A percentile compares a stretch with the other conserved stretches of the same genome.
Evolutionary conservation across 2,329 filamentous ascomycete species (phyloP).

Genomic region (Drechslerella stenobrocha): DNA sequence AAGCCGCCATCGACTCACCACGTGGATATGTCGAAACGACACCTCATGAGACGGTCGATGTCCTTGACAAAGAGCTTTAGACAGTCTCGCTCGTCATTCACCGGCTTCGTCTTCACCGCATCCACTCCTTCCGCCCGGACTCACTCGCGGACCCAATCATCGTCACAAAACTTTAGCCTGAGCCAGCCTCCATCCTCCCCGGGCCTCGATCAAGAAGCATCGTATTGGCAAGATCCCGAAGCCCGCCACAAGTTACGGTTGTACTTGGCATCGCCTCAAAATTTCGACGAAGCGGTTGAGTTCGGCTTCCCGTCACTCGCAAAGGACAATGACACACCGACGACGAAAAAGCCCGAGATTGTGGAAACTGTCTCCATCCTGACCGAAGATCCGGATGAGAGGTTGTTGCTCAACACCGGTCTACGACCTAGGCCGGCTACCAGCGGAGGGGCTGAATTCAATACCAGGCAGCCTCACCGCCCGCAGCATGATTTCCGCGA

Average conservation of each 20-base stretch:
- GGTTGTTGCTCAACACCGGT: slow-evolving; percentile 29
- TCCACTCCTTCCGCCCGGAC: slow-evolving; percentile 36
- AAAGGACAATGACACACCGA: slow-evolving; percentile 54
- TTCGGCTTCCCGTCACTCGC: slow-evolving; percentile 78
- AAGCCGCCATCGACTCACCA: slow-evolving; percentile 30
- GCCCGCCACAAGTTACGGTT: slow-evolving; percentile 81
- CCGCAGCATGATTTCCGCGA: slow-evolving; percentile 8
- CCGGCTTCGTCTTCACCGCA: slow-evolving; percentile 45
- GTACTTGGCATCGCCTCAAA: slow-evolving; percentile 84
- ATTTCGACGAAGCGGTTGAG: slow-evolving; percentile 88
- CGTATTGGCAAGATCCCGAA: slow-evolving; percentile 88
- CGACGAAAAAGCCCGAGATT: slow-evolving; percentile 53
- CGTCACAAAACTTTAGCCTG: slow-evolving; percentile 31
- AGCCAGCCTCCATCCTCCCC: slow-evolving; percentile 47
- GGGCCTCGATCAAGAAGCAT: slow-evolving; percentile 71
- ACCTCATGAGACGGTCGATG: slow-evolving; percentile 43
- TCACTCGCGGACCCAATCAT: slow-evolving; percentile 26
- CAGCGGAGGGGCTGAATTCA: slow-evolving; percentile 39
- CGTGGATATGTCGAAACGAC: slow-evolving; percentile 34
- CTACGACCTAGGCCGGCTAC: slow-evolving; percentile 43
- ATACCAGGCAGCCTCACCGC: slow-evolving; percentile 10
- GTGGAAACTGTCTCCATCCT: slow-evolving; percentile 40
- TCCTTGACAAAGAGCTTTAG: slow-evolving; percentile 44
- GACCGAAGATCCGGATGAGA: slow-evolving; percentile 23
- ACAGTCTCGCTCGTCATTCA: slow-evolving; percentile 42